A percentile compares a stretch with the other conserved stretches of the same genome.
phyloP scores from a whole-genome alignment of 2,329 filamentous ascomycete genomes.

The Penicillium carneum region DNA sequence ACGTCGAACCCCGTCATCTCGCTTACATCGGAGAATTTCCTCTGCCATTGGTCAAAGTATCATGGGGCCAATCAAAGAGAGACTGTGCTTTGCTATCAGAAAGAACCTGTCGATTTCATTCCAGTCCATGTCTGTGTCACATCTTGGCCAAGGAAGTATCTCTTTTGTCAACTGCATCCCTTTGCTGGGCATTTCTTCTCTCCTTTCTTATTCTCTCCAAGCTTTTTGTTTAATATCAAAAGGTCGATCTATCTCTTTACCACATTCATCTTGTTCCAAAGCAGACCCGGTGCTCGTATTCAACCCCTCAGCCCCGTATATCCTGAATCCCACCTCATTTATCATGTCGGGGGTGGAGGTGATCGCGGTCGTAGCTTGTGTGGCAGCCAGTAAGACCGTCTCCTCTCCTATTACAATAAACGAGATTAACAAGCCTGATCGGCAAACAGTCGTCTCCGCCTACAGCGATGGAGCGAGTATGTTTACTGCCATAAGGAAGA shows the following conservation, averaged over 20 bases:
- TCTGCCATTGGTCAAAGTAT: background rate
- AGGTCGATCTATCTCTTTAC: background rate
- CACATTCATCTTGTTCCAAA: no score
- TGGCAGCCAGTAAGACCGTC: slow-evolving; percentile 32
- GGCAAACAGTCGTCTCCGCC: slow-evolving; percentile 39
- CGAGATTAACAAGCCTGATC: background rate
- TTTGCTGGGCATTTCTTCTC: slow-evolving; percentile 5
- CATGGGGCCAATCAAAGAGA: background rate
- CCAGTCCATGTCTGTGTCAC: background rate
- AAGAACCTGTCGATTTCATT: background rate
- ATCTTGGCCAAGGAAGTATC: background rate
- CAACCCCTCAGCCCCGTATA: background rate
- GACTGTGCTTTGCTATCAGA: slow-evolving; percentile 20
- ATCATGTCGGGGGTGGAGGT: slow-evolving; percentile 35
- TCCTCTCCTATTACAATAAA: background rate
- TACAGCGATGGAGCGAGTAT: slow-evolving; percentile 44
- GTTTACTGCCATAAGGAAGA: slow-evolving; percentile 40
- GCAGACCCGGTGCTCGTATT: background rate
- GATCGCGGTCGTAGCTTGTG: slow-evolving; percentile 34
- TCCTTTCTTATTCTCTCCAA: background rate
- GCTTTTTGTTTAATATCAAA: background rate
- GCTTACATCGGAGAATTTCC: slow-evolving; percentile 8
- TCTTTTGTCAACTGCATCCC: background rate
- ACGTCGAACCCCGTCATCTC: slow-evolving; percentile 10
- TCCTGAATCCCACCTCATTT: background rate